phyloP scores from a whole-genome alignment of 2,329 filamentous ascomycete species.

The Beauveria rudraprayagi region DNA sequence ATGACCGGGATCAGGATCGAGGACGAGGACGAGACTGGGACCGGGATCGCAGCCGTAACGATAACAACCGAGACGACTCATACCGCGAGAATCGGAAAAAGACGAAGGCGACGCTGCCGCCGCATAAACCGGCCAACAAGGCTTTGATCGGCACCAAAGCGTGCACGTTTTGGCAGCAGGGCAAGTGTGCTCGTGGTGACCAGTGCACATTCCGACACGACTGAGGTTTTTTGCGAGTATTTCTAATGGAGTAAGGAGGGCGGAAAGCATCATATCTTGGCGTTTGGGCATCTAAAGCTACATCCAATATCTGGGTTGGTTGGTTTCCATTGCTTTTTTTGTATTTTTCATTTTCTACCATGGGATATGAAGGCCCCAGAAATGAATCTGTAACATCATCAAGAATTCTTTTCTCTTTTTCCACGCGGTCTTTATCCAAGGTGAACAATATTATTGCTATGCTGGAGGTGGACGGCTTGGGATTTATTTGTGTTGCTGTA shows the following conservation, averaged over 20 bases:
- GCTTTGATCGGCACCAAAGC: conserved; percentile 57
- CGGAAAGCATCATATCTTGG: not conserved
- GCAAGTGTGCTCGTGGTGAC: conserved; percentile 64
- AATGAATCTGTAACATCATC: not conserved
- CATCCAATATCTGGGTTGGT: not conserved
- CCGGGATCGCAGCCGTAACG: conserved; percentile 27
- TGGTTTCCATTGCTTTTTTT: not conserved
- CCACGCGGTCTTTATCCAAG: not conserved
- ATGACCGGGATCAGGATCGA: not conserved
- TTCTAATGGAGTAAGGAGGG: not conserved
- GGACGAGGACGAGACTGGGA: conserved; percentile 20
- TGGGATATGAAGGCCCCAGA: not conserved
- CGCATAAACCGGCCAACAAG: conserved; percentile 42
- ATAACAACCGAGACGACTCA: conserved; percentile 22
- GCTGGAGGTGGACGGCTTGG: not conserved
- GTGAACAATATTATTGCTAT: not conserved
- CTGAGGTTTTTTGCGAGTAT: conserved; percentile 11
- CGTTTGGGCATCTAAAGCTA: conserved; percentile 1
- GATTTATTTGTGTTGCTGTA: not conserved
- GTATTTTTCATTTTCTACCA: conserved; percentile 1
- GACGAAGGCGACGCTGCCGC: conserved; percentile 29
- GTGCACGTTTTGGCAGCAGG: conserved; percentile 62
- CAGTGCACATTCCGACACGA: conserved; percentile 70
- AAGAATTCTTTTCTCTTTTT: not conserved
- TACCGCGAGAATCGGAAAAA: conserved; percentile 33